Evolutionary conservation across 1,139 yeast genomes (phyloP).

Genomic region (Yamadazyma dendronema): DNA sequence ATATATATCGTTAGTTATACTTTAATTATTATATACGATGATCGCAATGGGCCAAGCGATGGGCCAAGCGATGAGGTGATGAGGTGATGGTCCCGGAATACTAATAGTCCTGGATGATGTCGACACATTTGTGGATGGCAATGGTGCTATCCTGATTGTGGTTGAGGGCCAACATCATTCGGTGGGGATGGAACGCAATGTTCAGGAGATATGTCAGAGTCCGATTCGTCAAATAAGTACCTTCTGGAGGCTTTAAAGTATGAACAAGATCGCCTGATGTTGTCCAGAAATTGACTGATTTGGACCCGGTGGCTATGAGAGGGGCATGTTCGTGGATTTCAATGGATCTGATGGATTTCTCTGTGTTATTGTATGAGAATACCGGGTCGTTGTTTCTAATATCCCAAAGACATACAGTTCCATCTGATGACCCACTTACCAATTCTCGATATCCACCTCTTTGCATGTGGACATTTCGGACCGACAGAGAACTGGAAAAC

Average conservation of each 20-base stretch:
- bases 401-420: slow-evolving; percentile 88
- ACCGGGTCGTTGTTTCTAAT: slow-evolving; percentile 75
- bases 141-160: slow-evolving; percentile 78
- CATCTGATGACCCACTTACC: slow-evolving; percentile 80
- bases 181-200: slow-evolving; percentile 85
- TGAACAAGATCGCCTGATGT: slow-evolving; percentile 76
- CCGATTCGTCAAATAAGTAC: slow-evolving; percentile 43
- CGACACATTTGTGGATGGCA: slow-evolving; percentile 54
- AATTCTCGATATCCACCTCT: slow-evolving; percentile 94
- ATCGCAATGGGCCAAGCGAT: no score
- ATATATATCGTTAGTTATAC: no score
- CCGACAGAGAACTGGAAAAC: slow-evolving; percentile 30
- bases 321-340: slow-evolving; percentile 97
- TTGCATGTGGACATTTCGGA: slow-evolving; percentile 89
- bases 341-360: slow-evolving; percentile 66
- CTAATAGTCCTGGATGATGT: slow-evolving; percentile 39
- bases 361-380: slow-evolving; percentile 54
- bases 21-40: no score
- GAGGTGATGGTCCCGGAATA: no score
- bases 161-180: slow-evolving; percentile 88
- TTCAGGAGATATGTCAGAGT: slow-evolving; percentile 59
- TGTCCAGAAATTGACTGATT: slow-evolving; percentile 80
- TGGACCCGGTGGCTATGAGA: slow-evolving; percentile 81
- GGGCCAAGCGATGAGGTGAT: no score
- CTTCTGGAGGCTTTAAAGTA: slow-evolving; percentile 56